Conservation (phyloP, 129 eudicot genomes). For the Logfia minima region DNA sequence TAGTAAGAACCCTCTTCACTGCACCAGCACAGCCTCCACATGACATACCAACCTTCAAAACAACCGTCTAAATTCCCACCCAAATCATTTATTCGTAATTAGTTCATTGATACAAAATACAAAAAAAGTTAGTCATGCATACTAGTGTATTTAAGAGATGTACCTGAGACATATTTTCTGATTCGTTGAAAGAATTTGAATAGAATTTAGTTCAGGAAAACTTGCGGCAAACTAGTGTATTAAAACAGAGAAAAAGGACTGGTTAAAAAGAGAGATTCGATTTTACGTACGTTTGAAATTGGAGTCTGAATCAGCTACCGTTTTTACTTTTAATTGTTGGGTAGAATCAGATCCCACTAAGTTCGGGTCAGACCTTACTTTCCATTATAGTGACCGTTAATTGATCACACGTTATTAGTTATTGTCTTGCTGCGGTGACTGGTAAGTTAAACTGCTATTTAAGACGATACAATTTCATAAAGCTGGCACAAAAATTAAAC, state of each 20-base stretch:
- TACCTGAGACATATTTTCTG: constrained; percentile 37
- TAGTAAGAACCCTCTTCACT: constrained; percentile 78
- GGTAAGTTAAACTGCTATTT: too few relatives aligned
- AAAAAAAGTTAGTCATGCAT: not conserved
- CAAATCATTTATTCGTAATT: not conserved
- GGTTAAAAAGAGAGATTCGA: constrained; percentile 22
- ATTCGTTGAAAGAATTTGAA: not conserved
- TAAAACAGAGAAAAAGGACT: constrained; percentile 6
- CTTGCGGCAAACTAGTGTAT: not conserved
- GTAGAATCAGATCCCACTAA: constrained; percentile 36
- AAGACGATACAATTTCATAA: too few relatives aligned
- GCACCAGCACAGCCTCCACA: constrained; percentile 97
- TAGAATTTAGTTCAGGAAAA: not conserved
- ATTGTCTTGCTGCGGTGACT: too few relatives aligned
- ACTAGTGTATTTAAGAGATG: too few relatives aligned
- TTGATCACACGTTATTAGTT: too few relatives aligned
- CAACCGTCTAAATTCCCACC: constrained; percentile 59
- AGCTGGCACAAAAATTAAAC: too few relatives aligned
- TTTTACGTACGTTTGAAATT: constrained; percentile 19
- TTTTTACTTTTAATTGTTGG: not conserved
- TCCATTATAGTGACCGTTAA: too few relatives aligned
- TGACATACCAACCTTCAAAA: constrained; percentile 89
- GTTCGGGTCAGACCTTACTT: not conserved
- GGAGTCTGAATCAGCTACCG: constrained; percentile 37
- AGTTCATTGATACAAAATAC: not conserved